Base-by-base conservation (phyloP, 2,329 filamentous ascomycete genomes). In the Diaporthe sp. region DNA sequence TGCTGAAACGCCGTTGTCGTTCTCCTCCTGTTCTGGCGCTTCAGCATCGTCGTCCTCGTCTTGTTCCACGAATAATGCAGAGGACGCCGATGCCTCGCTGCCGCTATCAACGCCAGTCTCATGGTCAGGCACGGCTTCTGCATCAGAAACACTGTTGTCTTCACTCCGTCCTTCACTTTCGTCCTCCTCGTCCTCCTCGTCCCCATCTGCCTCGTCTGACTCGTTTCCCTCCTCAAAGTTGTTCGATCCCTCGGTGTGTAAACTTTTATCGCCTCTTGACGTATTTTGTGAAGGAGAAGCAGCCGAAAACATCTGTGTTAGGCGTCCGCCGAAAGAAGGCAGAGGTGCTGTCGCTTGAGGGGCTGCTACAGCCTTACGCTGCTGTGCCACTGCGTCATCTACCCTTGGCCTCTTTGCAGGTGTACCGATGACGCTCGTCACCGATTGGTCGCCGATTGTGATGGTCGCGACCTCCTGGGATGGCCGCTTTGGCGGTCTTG, bases 401-500 rank as follows among this genome's bases (percentile, higher is more conserved):
- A 84, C 82, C 62, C 84, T 84, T 74, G 82, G 84, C 74, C 83
- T 87, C 77, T 90, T 90, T 5, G 86, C 80, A 68, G 89, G 86
- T 68, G 87, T 89, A 1, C 93, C 93, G 78, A 95, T 88, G 44
- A 91, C 88, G 28, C 92, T 92, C 0, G 90, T 93, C 7, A 92
- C 88, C 0, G 92, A 94, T 61, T 88, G 89, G 77, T 92, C 88
- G 1, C 94, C 94, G 72, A 96, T 91, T 0, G 93, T 95, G 65
- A 96, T 94, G 2, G 93, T 94, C 28, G 94, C 94, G 70, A 92
- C 85, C 79, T 94, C 92, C 39, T 88, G 84, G 1, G 89, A 88
- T 2, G 89, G 85, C 46, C 93, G 89, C 80, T 91, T 93, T 1
- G 89, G 88, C 31, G 79, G 78, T 9, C 79, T 78, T 8, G 77